Evolutionary conservation across 1,284 basidiomycete genomes (phyloP).

Genomic region (Takashimella tepidaria): DNA sequence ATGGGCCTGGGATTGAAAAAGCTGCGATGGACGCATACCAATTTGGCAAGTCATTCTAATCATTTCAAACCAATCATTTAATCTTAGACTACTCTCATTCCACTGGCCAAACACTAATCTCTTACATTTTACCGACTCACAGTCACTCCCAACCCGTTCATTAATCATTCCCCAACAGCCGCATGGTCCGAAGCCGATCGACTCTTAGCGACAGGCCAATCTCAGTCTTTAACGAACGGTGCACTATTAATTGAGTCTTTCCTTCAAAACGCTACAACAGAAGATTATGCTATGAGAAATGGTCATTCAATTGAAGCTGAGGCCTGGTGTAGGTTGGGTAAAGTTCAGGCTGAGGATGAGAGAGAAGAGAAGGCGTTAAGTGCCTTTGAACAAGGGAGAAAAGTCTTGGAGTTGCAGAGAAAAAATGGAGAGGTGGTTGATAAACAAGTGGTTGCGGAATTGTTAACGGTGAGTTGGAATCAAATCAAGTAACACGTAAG

Average conservation of each 20-base stretch:
- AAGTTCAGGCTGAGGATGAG: slow-evolving; percentile 95
- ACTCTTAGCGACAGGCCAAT: slow-evolving; percentile 67
- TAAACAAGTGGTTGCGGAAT: slow-evolving; percentile 61
- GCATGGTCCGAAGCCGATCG: slow-evolving; percentile 31
- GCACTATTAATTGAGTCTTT: slow-evolving; percentile 81
- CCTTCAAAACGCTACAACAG: slow-evolving; percentile 52
- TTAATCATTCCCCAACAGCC: slow-evolving; percentile 9
- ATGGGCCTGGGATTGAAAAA: slow-evolving; percentile 48
- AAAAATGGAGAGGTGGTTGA: slow-evolving; percentile 62
- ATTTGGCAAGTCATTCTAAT: slow-evolving; percentile 59
- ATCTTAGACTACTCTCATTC: neutral
- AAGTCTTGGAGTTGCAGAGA: slow-evolving; percentile 65
- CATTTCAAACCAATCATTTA: slow-evolving; percentile 12
- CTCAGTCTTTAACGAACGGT: slow-evolving; percentile 68
- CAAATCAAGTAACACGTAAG: slow-evolving; percentile 4
- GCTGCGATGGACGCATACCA: slow-evolving; percentile 61
- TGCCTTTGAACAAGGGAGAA: slow-evolving; percentile 64
- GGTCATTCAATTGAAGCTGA: slow-evolving; percentile 54
- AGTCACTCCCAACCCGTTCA: slow-evolving; percentile 12
- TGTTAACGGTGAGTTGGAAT: slow-evolving; percentile 65
- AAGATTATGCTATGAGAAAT: slow-evolving; percentile 46
- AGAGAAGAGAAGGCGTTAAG: slow-evolving; percentile 54
- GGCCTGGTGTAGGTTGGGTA: slow-evolving; percentile 88
- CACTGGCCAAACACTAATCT: too few species aligned
- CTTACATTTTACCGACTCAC: neutral